Evolutionary conservation across 2,329 filamentous ascomycete genomes (phyloP).

Genomic region (Westerdykella ornata): DNA sequence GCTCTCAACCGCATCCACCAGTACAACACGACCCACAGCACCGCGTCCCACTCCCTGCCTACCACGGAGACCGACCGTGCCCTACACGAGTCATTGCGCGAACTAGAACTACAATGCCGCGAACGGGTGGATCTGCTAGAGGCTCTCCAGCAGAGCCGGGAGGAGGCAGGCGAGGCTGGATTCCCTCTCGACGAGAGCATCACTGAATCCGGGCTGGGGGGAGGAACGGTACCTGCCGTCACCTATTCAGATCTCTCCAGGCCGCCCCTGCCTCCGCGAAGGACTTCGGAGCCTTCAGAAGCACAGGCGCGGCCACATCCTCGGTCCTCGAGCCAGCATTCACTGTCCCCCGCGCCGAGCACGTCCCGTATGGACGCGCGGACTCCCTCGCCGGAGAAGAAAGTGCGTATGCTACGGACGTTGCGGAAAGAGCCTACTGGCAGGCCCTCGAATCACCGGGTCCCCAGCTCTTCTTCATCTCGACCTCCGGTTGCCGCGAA

Average conservation of each 20-base stretch:
- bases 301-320: slow-evolving; percentile 34
- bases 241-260: slow-evolving; percentile 76
- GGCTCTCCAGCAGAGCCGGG: slow-evolving; percentile 62
- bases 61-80: slow-evolving; percentile 78
- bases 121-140: slow-evolving; percentile 86
- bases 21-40: slow-evolving; percentile 69
- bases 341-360: slow-evolving; percentile 31
- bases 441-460: slow-evolving; percentile 42
- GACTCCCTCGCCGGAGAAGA: slow-evolving; percentile 58
- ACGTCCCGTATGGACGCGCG: slow-evolving; percentile 44
- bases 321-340: slow-evolving; percentile 17
- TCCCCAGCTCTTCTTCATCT: slow-evolving; percentile 41
- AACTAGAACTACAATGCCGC: slow-evolving; percentile 86
- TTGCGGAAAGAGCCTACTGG: slow-evolving; percentile 44
- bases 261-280: slow-evolving; percentile 55
- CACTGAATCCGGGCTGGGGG: slow-evolving; percentile 57
- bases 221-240: slow-evolving; percentile 73
- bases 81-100: slow-evolving; percentile 69
- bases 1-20: slow-evolving; percentile 86
- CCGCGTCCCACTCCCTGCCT: slow-evolving; percentile 57
- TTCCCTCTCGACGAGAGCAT: slow-evolving; percentile 9
- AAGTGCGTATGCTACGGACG: slow-evolving; percentile 51
- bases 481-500: slow-evolving; percentile 53
- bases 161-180: slow-evolving; percentile 44
- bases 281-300: slow-evolving; percentile 43